Evolutionary conservation across 192 early-diverging fungal species (phyloP).

Genomic region (Funneliformis geosporum): DNA sequence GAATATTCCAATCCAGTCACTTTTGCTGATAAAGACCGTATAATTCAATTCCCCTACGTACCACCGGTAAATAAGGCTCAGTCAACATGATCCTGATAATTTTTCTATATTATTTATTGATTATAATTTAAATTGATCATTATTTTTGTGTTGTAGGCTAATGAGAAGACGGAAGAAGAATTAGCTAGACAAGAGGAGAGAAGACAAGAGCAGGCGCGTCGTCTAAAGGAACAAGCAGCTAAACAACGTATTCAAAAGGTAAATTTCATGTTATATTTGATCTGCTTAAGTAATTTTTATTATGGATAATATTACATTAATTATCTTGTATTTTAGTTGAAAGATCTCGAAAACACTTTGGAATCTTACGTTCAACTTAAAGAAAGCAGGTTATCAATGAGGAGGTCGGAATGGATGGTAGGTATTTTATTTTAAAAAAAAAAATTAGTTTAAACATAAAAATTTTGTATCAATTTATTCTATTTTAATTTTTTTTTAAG

Average conservation of each 20-base stretch:
- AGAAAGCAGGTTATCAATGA: slow-evolving; percentile 39
- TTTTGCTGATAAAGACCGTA: slow-evolving; percentile 64
- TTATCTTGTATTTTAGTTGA: slow-evolving; percentile 44
- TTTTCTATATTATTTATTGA: slow-evolving; percentile 10
- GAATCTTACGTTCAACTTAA: slow-evolving; percentile 59
- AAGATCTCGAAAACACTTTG: slow-evolving; percentile 67
- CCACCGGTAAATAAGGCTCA: slow-evolving; percentile 47
- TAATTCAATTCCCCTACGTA: slow-evolving; percentile 82
- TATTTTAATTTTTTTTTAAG: too few relatives aligned
- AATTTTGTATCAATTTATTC: too few relatives aligned
- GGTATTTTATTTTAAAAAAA: slow-evolving; percentile 16
- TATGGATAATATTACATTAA: neutral
- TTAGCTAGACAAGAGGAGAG: slow-evolving; percentile 66
- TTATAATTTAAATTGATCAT: neutral
- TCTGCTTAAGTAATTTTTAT: neutral
- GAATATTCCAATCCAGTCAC: slow-evolving; percentile 60
- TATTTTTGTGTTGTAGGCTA: slow-evolving; percentile 41
- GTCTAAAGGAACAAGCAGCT: slow-evolving; percentile 80
- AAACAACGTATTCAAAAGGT: slow-evolving; percentile 83
- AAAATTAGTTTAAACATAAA: neutral
- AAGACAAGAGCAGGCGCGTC: slow-evolving; percentile 67
- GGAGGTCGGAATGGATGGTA: slow-evolving; percentile 57
- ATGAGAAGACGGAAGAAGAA: slow-evolving; percentile 81
- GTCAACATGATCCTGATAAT: neutral
- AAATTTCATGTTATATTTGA: neutral